Evolutionary conservation across 2,329 filamentous ascomycete genomes (phyloP), one percentile per base, ranked within the genome.

Genomic region (Fusarium dimerum): DNA sequence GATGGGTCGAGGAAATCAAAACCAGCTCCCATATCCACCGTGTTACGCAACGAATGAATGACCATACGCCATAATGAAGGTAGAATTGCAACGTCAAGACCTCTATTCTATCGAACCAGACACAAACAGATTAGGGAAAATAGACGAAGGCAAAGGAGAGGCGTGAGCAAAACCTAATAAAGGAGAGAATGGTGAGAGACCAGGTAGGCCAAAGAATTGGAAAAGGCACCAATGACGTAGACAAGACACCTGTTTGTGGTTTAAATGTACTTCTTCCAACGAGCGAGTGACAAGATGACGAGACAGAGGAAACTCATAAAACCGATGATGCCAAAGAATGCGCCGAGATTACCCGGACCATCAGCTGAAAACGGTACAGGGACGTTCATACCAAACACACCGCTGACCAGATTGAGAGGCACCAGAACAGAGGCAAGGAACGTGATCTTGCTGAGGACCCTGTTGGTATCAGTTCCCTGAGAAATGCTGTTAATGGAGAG

Each of bases 361-460:
- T 75, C 69, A 1, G 79, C 78, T 0, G 62, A 67, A 50, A 86
- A 92, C 1, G 90, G 90, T 15, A 94, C 87, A 5, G 70, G 68
- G 1, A 95, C 89, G 72, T 95, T 95, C 90, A 95, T 95, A 49
- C 90, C 90, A 66, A 92, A 93, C 41, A 92, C 76, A 73, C 89
- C 88, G 39, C 90, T 95, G 56, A 97, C 86, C 59, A 99, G 78
- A 69, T 97, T 99, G 61, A 99, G 84, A 3, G 94, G 94, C 52
- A 99, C 92, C n/a, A 99, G 83, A 61, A 99, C 90, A 3, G 93
- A 96, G 1, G 92, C 94, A 59, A 97, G 79, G 54, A 97, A 84
- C 0, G 94, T 99, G 64, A 99, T 94, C 77, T 97, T 96, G 76
- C 91, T 92, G 12, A 99, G 83, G 7, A 93, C 88, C 60, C 88